A percentile compares a stretch with the other conserved stretches of the same genome.
Evolutionary conservation across 2,329 filamentous ascomycete genomes (phyloP).

Genomic region (Cladosporium oxysporum): DNA sequence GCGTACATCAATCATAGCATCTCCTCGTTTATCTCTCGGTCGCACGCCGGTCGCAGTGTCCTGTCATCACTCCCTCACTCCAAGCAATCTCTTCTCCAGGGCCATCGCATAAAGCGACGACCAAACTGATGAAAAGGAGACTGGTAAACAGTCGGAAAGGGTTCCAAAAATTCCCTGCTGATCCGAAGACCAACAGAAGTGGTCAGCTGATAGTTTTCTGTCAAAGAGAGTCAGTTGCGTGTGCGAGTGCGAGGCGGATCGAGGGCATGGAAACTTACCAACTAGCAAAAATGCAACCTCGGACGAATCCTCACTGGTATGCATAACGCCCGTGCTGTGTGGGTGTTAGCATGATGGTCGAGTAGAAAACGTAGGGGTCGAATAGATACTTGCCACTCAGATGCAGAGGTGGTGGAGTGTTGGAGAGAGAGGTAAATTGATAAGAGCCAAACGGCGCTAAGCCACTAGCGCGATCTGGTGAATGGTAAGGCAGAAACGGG

Average conservation of each 20-base stretch:
- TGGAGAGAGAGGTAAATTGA: background rate
- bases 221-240: background rate
- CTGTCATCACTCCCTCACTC: background rate
- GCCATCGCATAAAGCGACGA: constrained; percentile 55
- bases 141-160: constrained; percentile 61
- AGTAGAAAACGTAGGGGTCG: background rate
- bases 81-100: constrained; percentile 18
- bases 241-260: background rate
- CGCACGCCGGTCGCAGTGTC: background rate
- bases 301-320: constrained; percentile 85
- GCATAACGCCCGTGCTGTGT: constrained; percentile 72
- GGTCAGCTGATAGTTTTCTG: constrained; percentile 82
- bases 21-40: background rate
- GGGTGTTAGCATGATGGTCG: background rate
- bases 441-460: background rate
- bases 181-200: constrained; percentile 70
- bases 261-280: constrained; percentile 41
- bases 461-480: background rate
- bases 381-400: background rate
- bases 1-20: background rate
- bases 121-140: constrained; percentile 46
- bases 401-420: background rate
- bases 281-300: constrained; percentile 88
- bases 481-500: background rate
- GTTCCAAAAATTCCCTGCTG: constrained; percentile 79